A percentile compares a stretch with the other conserved stretches of the same genome.
Evolutionary conservation across 352 stramenopile species (phyloP).

Genomic region (Globisporangium carolinianum): DNA sequence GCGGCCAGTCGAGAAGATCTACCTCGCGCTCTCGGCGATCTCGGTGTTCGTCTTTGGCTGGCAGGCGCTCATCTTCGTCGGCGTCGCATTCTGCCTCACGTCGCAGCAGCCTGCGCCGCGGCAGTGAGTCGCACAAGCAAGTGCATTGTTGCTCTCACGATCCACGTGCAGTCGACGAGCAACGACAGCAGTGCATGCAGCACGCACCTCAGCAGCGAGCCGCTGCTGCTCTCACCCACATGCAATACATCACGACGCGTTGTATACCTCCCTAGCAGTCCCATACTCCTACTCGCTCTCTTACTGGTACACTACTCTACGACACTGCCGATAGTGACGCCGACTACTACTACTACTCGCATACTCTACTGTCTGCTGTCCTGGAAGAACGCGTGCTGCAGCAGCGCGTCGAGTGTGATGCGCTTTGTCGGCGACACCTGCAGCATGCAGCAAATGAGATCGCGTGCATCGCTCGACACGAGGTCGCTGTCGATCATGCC

Average conservation of each 20-base stretch:
- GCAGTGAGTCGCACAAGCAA: slow-evolving; percentile 3
- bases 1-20: slow-evolving; percentile 60
- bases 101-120: slow-evolving; percentile 25
- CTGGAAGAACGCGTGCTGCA: slow-evolving; percentile 26
- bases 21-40: slow-evolving; percentile 49
- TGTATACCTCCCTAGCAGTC: not conserved
- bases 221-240: not conserved
- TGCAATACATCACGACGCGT: not conserved
- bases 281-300: not conserved
- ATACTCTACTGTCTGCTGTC: not conserved
- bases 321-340: too few species aligned
- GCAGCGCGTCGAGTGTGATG: slow-evolving; percentile 33
- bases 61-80: slow-evolving; percentile 64
- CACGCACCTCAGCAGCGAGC: too few species aligned
- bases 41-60: slow-evolving; percentile 60
- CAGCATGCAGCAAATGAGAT: slow-evolving; percentile 40
- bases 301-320: too few species aligned
- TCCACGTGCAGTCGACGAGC: too few species aligned
- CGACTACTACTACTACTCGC: too few species aligned
- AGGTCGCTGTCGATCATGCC: not conserved
- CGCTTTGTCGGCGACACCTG: slow-evolving; percentile 37
- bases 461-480: slow-evolving; percentile 21
- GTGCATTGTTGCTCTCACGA: too few species aligned
- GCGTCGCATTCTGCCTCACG: slow-evolving; percentile 58
- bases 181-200: too few species aligned